A percentile compares a stretch with the other conserved stretches of the same genome.
phyloP scores from a whole-genome alignment of 2,329 filamentous ascomycete species.

The Clarireedia monteithiana region DNA sequence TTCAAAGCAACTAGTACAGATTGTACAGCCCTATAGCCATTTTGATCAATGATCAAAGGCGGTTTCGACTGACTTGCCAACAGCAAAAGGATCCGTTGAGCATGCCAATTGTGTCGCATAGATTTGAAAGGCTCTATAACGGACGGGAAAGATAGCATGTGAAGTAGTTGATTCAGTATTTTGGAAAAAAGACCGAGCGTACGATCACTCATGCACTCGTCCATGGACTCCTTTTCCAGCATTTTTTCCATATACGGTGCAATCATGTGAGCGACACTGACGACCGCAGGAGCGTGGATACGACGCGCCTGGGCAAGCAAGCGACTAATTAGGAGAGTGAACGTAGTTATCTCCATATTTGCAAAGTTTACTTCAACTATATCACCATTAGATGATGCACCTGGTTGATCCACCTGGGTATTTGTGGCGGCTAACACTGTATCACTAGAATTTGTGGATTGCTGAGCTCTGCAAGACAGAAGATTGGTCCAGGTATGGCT shows the following conservation, averaged over 20 bases:
- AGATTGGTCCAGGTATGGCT: conserved; percentile 10
- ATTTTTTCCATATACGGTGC: conserved; percentile 14
- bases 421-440: background rate
- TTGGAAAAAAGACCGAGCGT: conserved; percentile 20
- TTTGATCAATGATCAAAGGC: conserved; percentile 42
- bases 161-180: conserved; percentile 36
- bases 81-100: conserved; percentile 45
- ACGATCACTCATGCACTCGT: conserved; percentile 2
- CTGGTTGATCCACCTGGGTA: background rate
- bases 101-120: conserved; percentile 47
- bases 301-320: conserved; percentile 25
- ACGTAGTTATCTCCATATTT: conserved; percentile 5
- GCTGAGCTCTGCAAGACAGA: background rate
- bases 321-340: conserved; percentile 6
- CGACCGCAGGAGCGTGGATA: conserved; percentile 23
- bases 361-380: background rate
- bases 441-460: background rate
- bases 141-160: conserved; percentile 32
- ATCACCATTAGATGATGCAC: background rate
- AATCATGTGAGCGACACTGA: conserved; percentile 21
- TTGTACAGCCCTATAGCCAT: conserved; percentile 47
- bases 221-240: background rate
- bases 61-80: conserved; percentile 41
- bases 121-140: conserved; percentile 30
- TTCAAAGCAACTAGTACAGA: conserved; percentile 44